A percentile compares a stretch with the other conserved stretches of the same genome.
These are phyloP conservation scores for Filobasidium wieringae DNA, from an alignment of 768 basidiomycete species.

Conservation along the genomic window DNA sequence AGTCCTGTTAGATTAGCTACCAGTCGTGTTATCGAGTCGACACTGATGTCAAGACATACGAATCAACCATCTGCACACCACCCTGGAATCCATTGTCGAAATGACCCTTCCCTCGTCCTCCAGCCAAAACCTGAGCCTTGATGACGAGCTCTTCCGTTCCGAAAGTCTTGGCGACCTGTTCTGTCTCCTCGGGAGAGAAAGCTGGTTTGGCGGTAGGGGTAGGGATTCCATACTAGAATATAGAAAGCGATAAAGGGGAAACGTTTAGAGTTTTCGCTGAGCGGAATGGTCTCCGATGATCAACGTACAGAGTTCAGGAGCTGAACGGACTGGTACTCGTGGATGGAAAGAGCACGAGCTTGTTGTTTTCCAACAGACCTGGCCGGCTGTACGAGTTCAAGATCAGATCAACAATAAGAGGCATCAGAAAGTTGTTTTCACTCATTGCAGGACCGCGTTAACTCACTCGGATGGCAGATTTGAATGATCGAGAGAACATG, in stretches of 20 bases:
- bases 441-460: neutral
- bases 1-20: conserved; percentile 40
- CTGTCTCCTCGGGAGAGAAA: conserved; percentile 78
- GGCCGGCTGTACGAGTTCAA: neutral
- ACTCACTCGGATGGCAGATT: conserved; percentile 10
- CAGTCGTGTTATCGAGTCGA: too few relatives aligned
- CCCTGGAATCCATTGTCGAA: conserved; percentile 88
- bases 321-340: conserved; percentile 94
- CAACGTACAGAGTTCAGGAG: conserved; percentile 79
- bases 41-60: too few relatives aligned
- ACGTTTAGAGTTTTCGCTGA: too few relatives aligned
- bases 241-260: too few relatives aligned
- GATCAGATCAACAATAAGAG: neutral
- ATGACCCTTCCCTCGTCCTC: conserved; percentile 93
- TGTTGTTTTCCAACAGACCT: conserved; percentile 40
- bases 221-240: conserved; percentile 86
- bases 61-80: conserved; percentile 87
- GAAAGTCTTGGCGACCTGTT: conserved; percentile 74
- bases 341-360: conserved; percentile 86
- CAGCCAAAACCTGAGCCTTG: conserved; percentile 97
- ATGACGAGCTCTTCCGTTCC: conserved; percentile 74
- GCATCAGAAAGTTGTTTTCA: neutral
- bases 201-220: conserved; percentile 86
- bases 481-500: conserved; percentile 13
- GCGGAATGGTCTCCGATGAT: neutral